phyloP scores from a whole-genome alignment of 1,284 basidiomycete genomes.

The Pseudozyma pruni region DNA sequence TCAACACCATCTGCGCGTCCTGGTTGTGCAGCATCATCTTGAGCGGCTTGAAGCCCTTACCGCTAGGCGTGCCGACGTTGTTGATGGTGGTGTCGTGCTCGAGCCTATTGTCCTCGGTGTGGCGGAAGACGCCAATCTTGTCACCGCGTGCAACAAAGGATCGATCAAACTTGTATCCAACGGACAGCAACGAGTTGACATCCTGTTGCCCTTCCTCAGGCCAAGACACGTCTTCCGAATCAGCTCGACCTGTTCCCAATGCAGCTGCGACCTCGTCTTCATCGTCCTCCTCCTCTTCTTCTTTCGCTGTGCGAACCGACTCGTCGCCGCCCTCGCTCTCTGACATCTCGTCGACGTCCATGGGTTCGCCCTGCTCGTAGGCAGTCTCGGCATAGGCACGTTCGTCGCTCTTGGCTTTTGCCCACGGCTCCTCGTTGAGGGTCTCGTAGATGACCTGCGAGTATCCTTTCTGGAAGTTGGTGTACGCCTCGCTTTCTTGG shows the following conservation, averaged over 20 bases:
- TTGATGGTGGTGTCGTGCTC: slow-evolving; percentile 90
- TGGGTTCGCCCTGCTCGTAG: slow-evolving; percentile 80
- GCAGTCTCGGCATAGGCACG: slow-evolving; percentile 73
- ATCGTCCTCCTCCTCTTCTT: slow-evolving; percentile 67
- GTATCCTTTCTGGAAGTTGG: slow-evolving; percentile 77
- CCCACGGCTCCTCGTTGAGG: slow-evolving; percentile 79
- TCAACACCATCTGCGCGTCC: slow-evolving; percentile 93
- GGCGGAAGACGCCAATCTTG: slow-evolving; percentile 96
- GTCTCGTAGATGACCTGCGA: slow-evolving; percentile 84
- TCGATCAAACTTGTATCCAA: slow-evolving; percentile 95
- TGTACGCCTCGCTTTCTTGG: slow-evolving; percentile 73
- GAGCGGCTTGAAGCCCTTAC: slow-evolving; percentile 84
- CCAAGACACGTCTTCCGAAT: slow-evolving; percentile 25
- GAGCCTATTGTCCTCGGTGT: slow-evolving; percentile 79
- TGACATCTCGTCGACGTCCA: slow-evolving; percentile 70
- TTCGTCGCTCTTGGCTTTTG: slow-evolving; percentile 75
- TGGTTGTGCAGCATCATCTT: slow-evolving; percentile 97
- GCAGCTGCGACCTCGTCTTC: slow-evolving; percentile 75
- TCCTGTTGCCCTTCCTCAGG: slow-evolving; percentile 53
- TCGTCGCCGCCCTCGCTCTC: slow-evolving; percentile 52
- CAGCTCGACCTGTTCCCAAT: slow-evolving; percentile 23
- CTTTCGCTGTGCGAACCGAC: slow-evolving; percentile 34
- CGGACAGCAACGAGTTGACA: slow-evolving; percentile 85
- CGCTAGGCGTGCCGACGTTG: slow-evolving; percentile 82
- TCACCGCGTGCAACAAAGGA: slow-evolving; percentile 95